Evolutionary conservation across 2,329 filamentous ascomycete species (phyloP).

Genomic region (Ampelomyces quisqualis): DNA sequence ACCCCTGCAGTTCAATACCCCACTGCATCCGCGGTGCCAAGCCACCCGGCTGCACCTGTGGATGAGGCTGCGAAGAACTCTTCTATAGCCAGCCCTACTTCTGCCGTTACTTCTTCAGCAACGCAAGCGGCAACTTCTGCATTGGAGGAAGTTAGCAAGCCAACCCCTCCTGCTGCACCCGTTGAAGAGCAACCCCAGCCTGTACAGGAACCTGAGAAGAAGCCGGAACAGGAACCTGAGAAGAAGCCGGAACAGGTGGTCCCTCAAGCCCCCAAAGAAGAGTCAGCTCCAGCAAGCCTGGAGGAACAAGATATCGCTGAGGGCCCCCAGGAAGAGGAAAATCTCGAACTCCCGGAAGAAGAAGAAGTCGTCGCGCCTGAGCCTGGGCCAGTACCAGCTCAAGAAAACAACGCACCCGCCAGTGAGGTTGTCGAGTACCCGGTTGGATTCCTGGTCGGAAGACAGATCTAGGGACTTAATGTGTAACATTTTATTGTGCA

Average conservation of each 20-base stretch:
- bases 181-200: slow-evolving; percentile 1
- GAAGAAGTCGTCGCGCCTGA: not conserved
- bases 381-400: not conserved
- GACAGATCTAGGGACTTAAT: too few species aligned
- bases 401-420: not conserved
- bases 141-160: not conserved
- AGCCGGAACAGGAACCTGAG: not conserved
- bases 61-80: not conserved
- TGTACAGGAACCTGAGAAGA: not conserved
- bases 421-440: slow-evolving; percentile 2
- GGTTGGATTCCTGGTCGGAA: slow-evolving; percentile 2
- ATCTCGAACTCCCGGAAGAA: not conserved
- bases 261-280: not conserved
- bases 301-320: not conserved
- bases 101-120: not conserved
- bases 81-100: not conserved
- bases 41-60: not conserved
- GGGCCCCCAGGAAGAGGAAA: not conserved
- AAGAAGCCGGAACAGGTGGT: not conserved
- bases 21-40: not conserved
- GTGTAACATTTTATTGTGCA: too few species aligned
- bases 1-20: not conserved
- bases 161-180: not conserved
- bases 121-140: not conserved
- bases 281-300: not conserved